Base-by-base conservation (phyloP, 208 protist species). In the Acanthamoeba quina region DNA sequence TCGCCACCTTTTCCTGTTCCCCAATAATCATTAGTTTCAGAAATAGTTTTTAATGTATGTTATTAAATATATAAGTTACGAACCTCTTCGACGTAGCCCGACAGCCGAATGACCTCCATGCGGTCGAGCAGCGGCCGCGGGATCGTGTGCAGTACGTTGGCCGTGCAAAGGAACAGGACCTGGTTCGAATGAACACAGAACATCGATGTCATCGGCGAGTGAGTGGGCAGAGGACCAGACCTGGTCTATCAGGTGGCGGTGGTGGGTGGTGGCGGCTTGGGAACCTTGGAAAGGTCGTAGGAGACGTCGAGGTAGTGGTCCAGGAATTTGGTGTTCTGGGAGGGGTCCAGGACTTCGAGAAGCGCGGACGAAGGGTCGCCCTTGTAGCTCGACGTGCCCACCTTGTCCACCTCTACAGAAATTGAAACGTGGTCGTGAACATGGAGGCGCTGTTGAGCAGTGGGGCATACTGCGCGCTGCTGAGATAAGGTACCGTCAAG, bases 291-390 rank as follows among this genome's bases (percentile, higher is more conserved):
- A 0, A 98, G 89, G 90, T 98, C 98, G 34, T 96, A 95, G 4
- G 97, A 97, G 5, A 98, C 95, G 92, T 98, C 98, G 13, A 99
- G 78, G 94, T 98, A 99, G 82, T 98, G 95, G 95, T 99, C 98
- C 0, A 98, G 31, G 92, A 98, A 99, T n/a, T 68, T 90, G 26
- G 5, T 37, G 93, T 99, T 99, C 91, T 99, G 98, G 85, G 96
- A 95, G 19, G 97, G 97, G 92, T 99, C 98, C 9, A 99, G 94
- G 13, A 98, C 94, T 90, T 99, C 98, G 6, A 99, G 93, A 5
- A 99, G 91, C 3, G 98, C 96, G 5, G 98, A 97, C 10, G 94
- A 56, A 1, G 98, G 98, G 93, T 99, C 98, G 70, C 97, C 97
- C 21, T 96, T 34, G 24, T 52, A 26, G 31, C 94, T 76, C 24